Evolutionary conservation across 2,329 filamentous ascomycete species (phyloP), one percentile per base, ranked within the genome.

Genomic region (Cladosporium sp.): DNA sequence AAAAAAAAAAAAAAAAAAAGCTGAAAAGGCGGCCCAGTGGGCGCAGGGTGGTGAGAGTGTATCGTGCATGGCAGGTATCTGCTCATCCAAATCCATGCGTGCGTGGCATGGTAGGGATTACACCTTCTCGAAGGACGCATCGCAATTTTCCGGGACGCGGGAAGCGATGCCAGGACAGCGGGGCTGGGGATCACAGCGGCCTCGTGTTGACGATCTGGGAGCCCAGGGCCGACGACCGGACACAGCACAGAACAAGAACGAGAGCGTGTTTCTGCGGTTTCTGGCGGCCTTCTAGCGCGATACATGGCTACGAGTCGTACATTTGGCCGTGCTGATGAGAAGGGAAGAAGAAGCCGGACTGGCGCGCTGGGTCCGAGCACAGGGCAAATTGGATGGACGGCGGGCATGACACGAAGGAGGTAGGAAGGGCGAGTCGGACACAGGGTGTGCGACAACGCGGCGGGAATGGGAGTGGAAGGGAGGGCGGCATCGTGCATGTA

Each of bases 251-350:
- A 50, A 46, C n/a, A 46, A 46, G 37, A 57, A 33, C n/a, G 29
- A 26, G 55, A 21, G 59, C 46, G 44, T 35, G 53, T 57, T 64
- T 58, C 50, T 65, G 55, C 46, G 21, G 40, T 35, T 66, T 66
- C 64, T 66, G 64, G 64, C 52, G 64, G 58, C 64, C 50, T 62
- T 66, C 64, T 66, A 66, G 64, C 49, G 64, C 33, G 56, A 46
- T 23, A 40, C 55, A 59, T 23, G 18, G n/a, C 53, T 8, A 37
- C 29, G 62, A 64, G 31, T 64, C 62, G 62, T 33, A 35, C 53
- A 7, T 18, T 21, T 49, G 62, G 44, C 46, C 46, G 29, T 40
- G 56, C 56, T 46, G 33, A 23, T 18, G 52, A 23, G 55, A 40
- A 46, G 37, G 58, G 59, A 53, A 62, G 59, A 37, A 33, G 26